A percentile compares a stretch with the other conserved stretches of the same genome.
Evolutionary conservation across 202 grass and related monocot genomes (phyloP).

Genomic region (Elaeis oleifera): DNA sequence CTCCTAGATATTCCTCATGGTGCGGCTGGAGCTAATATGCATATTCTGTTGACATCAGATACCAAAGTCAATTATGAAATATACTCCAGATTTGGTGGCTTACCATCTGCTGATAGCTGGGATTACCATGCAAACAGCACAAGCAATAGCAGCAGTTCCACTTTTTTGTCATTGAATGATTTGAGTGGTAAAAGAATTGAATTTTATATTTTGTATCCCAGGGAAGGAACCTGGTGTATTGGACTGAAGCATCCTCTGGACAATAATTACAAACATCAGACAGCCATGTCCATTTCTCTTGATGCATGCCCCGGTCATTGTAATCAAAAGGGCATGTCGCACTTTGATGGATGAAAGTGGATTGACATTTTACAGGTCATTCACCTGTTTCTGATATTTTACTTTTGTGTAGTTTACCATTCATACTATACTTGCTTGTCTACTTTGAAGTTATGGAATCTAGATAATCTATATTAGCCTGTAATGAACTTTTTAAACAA

Average conservation of each 20-base stretch:
- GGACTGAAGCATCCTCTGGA: slow-evolving; percentile 69
- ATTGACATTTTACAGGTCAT: slow-evolving; percentile 91
- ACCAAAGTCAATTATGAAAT: slow-evolving; percentile 66
- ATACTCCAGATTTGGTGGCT: slow-evolving; percentile 64
- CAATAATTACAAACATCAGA: slow-evolving; percentile 31
- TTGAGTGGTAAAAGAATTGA: slow-evolving; percentile 56
- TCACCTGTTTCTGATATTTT: slow-evolving; percentile 15
- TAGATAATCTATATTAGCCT: too few species aligned
- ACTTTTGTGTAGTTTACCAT: background rate
- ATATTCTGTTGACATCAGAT: slow-evolving; percentile 60
- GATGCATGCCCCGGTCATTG: slow-evolving; percentile 80
- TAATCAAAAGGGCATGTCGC: slow-evolving; percentile 66
- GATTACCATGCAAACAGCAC: slow-evolving; percentile 71
- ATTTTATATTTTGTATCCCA: slow-evolving; percentile 88
- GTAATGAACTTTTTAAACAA: slow-evolving; percentile 1
- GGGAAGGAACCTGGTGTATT: slow-evolving; percentile 87
- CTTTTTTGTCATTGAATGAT: slow-evolving; percentile 51
- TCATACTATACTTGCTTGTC: slow-evolving; percentile 7
- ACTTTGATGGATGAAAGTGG: slow-evolving; percentile 82
- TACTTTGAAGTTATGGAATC: too few species aligned
- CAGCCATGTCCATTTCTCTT: slow-evolving; percentile 69
- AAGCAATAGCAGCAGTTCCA: slow-evolving; percentile 45
- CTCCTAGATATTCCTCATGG: slow-evolving; percentile 73
- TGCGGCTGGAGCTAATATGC: slow-evolving; percentile 70
- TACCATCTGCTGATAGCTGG: slow-evolving; percentile 71